These are phyloP conservation scores for Vaccinium myrtillus DNA, from an alignment of 148 eudicot genomes.

Conservation along the genomic window DNA sequence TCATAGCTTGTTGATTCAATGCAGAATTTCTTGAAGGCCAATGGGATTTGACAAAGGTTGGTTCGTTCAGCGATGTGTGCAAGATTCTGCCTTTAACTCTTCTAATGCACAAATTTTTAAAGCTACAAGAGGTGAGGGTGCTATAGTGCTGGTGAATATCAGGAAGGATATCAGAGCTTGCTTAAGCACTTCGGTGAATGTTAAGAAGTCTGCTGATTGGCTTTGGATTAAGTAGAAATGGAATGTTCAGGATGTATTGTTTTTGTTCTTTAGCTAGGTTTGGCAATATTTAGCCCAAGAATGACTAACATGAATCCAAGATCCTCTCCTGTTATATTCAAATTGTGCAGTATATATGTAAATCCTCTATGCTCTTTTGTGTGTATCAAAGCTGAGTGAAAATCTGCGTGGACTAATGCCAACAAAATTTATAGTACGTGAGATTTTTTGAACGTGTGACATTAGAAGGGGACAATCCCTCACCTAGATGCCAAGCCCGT, in stretches of 20 bases:
- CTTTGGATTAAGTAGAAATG: not conserved
- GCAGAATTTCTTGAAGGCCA: not conserved
- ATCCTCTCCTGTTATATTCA: no score
- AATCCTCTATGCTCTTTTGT: no score
- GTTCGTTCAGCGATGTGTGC: not conserved
- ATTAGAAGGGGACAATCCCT: no score
- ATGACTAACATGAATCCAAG: no score
- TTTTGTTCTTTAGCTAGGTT: no score
- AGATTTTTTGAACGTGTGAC: no score
- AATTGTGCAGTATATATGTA: no score
- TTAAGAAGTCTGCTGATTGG: not conserved
- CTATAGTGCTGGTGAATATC: not conserved
- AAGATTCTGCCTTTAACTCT: not conserved
- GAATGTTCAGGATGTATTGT: not conserved
- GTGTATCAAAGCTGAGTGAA: no score
- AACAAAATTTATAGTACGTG: no score
- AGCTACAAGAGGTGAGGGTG: not conserved
- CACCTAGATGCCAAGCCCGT: no score
- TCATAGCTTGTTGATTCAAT: not conserved
- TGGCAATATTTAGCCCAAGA: no score
- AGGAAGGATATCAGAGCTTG: not conserved
- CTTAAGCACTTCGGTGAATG: not conserved
- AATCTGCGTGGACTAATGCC: no score
- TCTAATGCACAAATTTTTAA: not conserved
- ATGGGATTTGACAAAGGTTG: not conserved